Conservation (phyloP, 2,329 filamentous ascomycete species). For the Leptodontidium sp. region DNA sequence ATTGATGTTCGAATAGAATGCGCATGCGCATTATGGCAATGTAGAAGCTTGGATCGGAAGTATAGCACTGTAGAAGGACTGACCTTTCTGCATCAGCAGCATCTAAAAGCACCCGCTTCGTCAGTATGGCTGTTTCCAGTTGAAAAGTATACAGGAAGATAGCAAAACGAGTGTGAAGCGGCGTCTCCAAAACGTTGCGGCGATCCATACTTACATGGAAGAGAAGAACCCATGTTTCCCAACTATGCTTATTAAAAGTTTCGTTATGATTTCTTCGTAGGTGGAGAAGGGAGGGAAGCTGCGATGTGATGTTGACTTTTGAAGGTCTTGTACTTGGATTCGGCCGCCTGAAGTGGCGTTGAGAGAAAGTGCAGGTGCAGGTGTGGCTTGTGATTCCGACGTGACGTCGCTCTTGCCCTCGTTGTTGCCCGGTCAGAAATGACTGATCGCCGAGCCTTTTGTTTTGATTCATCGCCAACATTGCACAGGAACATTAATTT, state of each 20-base stretch:
- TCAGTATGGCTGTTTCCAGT: slow-evolving; percentile 45
- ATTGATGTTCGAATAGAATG: slow-evolving; percentile 13
- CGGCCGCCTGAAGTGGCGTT: slow-evolving; percentile 28
- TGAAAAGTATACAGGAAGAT: slow-evolving; percentile 39
- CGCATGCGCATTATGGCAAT: slow-evolving; percentile 8
- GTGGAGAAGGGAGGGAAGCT: slow-evolving; percentile 18
- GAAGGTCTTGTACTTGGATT: slow-evolving; percentile 1
- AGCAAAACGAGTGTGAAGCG: slow-evolving; percentile 39
- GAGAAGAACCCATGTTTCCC: slow-evolving; percentile 43
- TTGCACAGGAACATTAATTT: background rate
- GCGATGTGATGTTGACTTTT: slow-evolving; percentile 17
- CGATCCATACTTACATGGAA: slow-evolving; percentile 49
- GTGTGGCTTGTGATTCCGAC: slow-evolving; percentile 30
- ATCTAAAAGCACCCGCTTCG: slow-evolving; percentile 64
- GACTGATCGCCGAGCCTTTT: background rate
- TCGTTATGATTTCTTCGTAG: background rate
- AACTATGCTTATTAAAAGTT: background rate
- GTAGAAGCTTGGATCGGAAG: background rate
- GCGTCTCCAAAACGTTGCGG: slow-evolving; percentile 37
- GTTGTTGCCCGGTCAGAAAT: slow-evolving; percentile 6
- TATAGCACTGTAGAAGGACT: slow-evolving; percentile 38
- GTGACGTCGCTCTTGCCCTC: slow-evolving; percentile 14
- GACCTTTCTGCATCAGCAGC: slow-evolving; percentile 97
- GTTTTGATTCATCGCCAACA: slow-evolving; percentile 17
- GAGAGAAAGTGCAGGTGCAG: slow-evolving; percentile 5